phyloP scores from a whole-genome alignment of 2,329 filamentous ascomycete genomes.

The Rutstroemia sp. region DNA sequence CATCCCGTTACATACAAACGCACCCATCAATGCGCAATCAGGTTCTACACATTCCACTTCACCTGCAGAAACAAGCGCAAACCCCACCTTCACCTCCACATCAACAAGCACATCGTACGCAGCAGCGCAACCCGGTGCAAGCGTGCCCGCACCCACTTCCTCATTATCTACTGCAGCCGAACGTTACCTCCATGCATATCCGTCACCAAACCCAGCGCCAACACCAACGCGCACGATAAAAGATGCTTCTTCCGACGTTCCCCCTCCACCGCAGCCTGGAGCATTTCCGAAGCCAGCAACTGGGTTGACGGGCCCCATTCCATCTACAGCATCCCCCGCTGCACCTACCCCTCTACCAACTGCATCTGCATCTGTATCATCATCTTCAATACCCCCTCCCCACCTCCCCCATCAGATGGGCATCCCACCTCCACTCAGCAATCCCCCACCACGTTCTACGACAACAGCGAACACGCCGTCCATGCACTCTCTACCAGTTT shows the following conservation, averaged over 20 bases:
- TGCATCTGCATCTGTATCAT: conserved; percentile 29
- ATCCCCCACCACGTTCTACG: conserved; percentile 39
- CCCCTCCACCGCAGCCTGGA: conserved; percentile 51
- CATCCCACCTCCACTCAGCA: conserved; percentile 10
- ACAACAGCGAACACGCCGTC: conserved; percentile 30
- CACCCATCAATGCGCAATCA: conserved; percentile 47
- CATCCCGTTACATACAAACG: conserved; percentile 52
- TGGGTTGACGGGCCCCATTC: conserved; percentile 29
- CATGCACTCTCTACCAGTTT: conserved; percentile 11
- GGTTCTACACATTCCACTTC: conserved; percentile 20
- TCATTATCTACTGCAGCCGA: conserved; percentile 21
- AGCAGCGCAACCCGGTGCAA: conserved; percentile 41
- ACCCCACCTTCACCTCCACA: conserved; percentile 22
- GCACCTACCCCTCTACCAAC: conserved; percentile 31
- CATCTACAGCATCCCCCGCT: conserved; percentile 41
- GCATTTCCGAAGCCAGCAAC: conserved; percentile 40
- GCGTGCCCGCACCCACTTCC: conserved; percentile 34
- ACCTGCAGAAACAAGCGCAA: conserved; percentile 38
- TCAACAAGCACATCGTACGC: conserved; percentile 31
- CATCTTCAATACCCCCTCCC: conserved; percentile 19
- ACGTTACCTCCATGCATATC: conserved; percentile 29
- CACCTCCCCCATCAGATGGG: conserved; percentile 36
- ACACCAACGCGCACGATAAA: conserved; percentile 38
- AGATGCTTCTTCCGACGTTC: conserved; percentile 29
- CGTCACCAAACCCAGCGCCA: conserved; percentile 9